Percentiles rank a stretch among this genome's conserved stretches.
phyloP scores from a whole-genome alignment of 176 grass and related monocot genomes.

The Rhynchospora tenuis region DNA sequence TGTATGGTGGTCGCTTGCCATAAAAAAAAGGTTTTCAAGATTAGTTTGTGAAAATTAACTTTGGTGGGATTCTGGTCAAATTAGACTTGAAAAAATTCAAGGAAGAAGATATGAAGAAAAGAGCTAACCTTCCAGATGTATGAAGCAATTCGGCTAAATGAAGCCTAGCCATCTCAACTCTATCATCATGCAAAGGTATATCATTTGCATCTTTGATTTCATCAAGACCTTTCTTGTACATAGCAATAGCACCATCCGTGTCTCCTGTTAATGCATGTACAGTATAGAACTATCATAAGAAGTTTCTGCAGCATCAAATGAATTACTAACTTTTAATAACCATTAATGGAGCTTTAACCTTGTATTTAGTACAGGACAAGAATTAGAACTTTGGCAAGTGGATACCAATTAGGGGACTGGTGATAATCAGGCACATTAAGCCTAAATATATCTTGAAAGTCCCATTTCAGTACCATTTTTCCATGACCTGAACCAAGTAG shows the following conservation, averaged over 20 bases:
- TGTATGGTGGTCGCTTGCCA: not conserved
- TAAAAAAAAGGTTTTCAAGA: not conserved
- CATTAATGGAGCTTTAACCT: not conserved
- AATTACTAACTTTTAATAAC: not conserved
- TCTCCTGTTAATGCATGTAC: conserved; percentile 19
- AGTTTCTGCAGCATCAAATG: not conserved
- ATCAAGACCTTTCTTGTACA: conserved; percentile 35
- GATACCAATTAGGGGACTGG: too few relatives aligned
- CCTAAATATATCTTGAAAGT: not conserved
- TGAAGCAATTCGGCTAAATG: conserved; percentile 46
- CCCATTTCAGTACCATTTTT: not conserved
- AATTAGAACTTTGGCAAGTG: not conserved
- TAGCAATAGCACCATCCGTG: conserved; percentile 27
- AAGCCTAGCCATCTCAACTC: conserved; percentile 30
- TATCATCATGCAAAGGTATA: conserved; percentile 35
- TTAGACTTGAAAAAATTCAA: not conserved
- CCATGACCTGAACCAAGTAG: not conserved
- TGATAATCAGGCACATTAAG: not conserved
- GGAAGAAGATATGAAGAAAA: not conserved
- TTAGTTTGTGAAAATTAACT: not conserved
- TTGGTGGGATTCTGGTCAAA: not conserved
- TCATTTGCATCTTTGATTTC: conserved; percentile 32
- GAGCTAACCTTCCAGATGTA: conserved; percentile 28
- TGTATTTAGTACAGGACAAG: not conserved
- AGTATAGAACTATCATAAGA: not conserved